phyloP scores from a whole-genome alignment of 805 yeast genomes.

The Wickerhamomyces strasburgensis region DNA sequence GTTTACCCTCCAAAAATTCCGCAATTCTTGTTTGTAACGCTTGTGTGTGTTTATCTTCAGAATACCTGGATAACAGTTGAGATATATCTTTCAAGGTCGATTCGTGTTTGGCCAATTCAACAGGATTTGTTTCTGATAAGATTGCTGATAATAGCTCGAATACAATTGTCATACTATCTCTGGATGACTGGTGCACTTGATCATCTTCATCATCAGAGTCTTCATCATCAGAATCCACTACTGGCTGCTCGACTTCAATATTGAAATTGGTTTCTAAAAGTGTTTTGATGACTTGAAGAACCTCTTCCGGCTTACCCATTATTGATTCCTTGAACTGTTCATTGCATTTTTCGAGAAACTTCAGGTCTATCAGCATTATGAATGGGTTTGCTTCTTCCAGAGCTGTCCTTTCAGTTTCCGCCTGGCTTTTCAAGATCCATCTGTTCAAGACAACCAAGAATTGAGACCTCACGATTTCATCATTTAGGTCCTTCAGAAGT shows the following conservation, averaged over 20 bases:
- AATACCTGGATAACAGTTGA: constrained; percentile 9
- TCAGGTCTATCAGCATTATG: constrained; percentile 50
- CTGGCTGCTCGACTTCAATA: constrained; percentile 19
- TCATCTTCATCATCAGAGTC: constrained; percentile 23
- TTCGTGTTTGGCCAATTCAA: constrained; percentile 17
- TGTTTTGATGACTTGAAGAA: constrained; percentile 44
- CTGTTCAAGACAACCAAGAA: constrained; percentile 51
- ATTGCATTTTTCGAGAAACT: constrained; percentile 58
- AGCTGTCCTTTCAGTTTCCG: background rate
- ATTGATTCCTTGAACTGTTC: constrained; percentile 50
- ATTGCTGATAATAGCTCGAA: constrained; percentile 36
- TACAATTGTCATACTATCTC: constrained; percentile 29
- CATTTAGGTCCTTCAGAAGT: constrained; percentile 46
- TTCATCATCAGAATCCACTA: constrained; percentile 37
- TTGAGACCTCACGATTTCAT: constrained; percentile 37
- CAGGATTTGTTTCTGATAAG: constrained; percentile 26
- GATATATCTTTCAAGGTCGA: constrained; percentile 28
- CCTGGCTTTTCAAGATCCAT: constrained; percentile 43
- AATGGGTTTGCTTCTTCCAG: constrained; percentile 41
- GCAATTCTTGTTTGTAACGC: constrained; percentile 16
- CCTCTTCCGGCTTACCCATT: constrained; percentile 43
- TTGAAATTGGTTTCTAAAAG: too few species aligned
- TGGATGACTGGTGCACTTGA: constrained; percentile 19
- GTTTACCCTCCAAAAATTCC: constrained; percentile 10
- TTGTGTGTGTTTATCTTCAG: constrained; percentile 13